phyloP scores from a whole-genome alignment of 768 basidiomycete genomes.

The Suillus occidentalis region DNA sequence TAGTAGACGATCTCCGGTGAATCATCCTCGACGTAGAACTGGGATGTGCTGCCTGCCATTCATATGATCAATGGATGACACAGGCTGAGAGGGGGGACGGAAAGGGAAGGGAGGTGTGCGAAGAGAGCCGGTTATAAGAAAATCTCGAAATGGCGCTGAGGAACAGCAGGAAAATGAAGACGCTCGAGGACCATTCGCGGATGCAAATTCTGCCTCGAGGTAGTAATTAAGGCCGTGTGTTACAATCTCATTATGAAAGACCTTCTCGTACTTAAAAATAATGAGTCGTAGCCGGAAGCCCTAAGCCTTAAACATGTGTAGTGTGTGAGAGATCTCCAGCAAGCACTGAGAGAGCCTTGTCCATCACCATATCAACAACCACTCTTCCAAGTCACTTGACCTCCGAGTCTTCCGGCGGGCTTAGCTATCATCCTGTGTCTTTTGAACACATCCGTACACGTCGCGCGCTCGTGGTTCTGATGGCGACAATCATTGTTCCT shows the following conservation, averaged over 20 bases:
- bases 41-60: conserved; percentile 26
- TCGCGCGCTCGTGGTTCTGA: not conserved
- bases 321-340: not conserved
- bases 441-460: not conserved
- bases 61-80: conserved; percentile 22
- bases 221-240: not conserved
- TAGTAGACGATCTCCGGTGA: conserved; percentile 63
- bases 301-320: not conserved
- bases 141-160: conserved; percentile 8
- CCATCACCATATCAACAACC: conserved; percentile 3
- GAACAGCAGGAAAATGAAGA: conserved; percentile 14
- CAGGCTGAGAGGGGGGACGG: conserved; percentile 33
- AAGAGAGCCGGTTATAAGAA: conserved; percentile 9
- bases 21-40: conserved; percentile 61
- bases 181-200: conserved; percentile 18
- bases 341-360: too few relatives aligned
- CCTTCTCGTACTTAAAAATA: not conserved
- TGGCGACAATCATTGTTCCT: conserved; percentile 23
- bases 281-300: not conserved
- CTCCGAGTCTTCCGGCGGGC: not conserved
- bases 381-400: not conserved
- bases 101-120: conserved; percentile 8
- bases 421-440: not conserved
- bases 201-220: conserved; percentile 29
- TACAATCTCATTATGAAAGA: not conserved